Evolutionary conservation across 139 green algal genomes (phyloP).

Genomic region (Zygnema cylindricum): DNA sequence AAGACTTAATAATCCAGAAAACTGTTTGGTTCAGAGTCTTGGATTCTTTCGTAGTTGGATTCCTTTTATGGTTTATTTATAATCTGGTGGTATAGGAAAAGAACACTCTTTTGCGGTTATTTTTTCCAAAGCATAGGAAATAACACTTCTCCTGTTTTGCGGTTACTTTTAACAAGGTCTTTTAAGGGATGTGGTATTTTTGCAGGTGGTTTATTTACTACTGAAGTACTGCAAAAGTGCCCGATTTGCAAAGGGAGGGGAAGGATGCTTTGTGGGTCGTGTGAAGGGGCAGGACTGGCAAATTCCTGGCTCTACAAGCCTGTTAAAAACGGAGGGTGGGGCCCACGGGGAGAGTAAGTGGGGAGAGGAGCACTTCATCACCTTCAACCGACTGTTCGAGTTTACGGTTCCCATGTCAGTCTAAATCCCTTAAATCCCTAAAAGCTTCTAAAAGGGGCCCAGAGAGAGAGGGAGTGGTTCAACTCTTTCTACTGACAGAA

Average conservation of each 20-base stretch:
- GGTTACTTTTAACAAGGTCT: conserved; percentile 4
- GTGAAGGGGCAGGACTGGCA: neutral
- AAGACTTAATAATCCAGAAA: neutral
- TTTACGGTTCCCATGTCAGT: no score
- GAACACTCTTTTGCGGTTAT: neutral
- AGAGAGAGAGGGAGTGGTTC: no score
- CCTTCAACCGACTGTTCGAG: no score
- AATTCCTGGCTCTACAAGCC: conserved; percentile 27
- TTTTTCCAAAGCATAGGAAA: neutral
- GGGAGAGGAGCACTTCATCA: no score
- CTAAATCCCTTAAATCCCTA: no score
- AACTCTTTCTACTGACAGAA: no score
- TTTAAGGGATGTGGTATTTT: neutral
- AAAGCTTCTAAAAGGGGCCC: no score
- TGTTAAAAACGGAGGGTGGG: conserved; percentile 1
- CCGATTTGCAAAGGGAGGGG: neutral
- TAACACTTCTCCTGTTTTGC: no score
- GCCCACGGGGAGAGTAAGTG: neutral
- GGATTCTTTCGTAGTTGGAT: neutral
- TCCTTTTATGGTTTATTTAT: neutral
- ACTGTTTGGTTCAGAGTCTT: neutral
- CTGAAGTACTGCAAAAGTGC: neutral
- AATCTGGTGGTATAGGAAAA: neutral
- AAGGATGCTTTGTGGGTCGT: neutral
- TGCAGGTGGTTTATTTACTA: conserved; percentile 6